A percentile compares a stretch with the other conserved stretches of the same genome.
Conservation (phyloP, 257 asterid species). For the Primulina eburnea region DNA sequence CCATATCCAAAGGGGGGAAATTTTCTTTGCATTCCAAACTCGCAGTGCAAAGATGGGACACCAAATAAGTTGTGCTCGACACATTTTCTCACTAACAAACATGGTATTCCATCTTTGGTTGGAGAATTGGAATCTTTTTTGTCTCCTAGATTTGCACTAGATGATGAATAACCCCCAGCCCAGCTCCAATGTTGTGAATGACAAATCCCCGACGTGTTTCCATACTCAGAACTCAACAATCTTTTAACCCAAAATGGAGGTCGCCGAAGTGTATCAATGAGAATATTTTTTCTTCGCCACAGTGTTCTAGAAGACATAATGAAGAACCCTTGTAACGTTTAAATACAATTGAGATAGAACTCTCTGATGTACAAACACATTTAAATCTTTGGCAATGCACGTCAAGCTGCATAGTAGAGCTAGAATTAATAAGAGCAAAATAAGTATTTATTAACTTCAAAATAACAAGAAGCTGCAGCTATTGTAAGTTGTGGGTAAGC, state of each 20-base stretch:
- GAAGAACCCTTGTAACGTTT: slow-evolving; percentile 18
- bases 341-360: slow-evolving; percentile 38
- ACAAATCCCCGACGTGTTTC: slow-evolving; percentile 32
- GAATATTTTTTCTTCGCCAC: slow-evolving; percentile 49
- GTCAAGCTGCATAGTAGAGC: slow-evolving; percentile 30
- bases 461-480: neutral
- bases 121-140: slow-evolving; percentile 32
- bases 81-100: slow-evolving; percentile 27
- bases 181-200: slow-evolving; percentile 41
- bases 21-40: slow-evolving; percentile 37
- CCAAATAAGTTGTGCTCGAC: slow-evolving; percentile 28
- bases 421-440: slow-evolving; percentile 24
- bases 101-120: slow-evolving; percentile 28
- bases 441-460: neutral
- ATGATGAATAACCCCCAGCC: slow-evolving; percentile 35
- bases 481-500: slow-evolving; percentile 13
- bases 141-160: slow-evolving; percentile 29
- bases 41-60: slow-evolving; percentile 31
- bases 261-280: slow-evolving; percentile 47
- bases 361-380: slow-evolving; percentile 21
- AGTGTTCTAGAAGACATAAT: slow-evolving; percentile 84
- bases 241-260: slow-evolving; percentile 37
- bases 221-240: slow-evolving; percentile 45
- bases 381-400: slow-evolving; percentile 26
- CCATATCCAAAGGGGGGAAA: slow-evolving; percentile 42